phyloP scores from a whole-genome alignment of 768 basidiomycete species.

The Daedalea quercina region DNA sequence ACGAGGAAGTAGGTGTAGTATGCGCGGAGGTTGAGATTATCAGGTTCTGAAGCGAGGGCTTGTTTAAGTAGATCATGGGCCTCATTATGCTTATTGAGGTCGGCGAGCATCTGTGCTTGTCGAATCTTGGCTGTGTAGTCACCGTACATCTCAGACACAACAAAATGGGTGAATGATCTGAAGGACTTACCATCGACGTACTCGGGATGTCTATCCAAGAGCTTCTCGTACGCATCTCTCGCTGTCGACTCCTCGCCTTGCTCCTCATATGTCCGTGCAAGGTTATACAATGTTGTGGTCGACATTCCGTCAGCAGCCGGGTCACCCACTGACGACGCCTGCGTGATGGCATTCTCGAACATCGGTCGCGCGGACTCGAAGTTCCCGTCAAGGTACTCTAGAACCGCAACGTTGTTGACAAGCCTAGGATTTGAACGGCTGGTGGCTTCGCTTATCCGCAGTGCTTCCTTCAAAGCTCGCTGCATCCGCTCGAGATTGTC shows the following conservation, averaged over 20 bases:
- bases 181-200: constrained; percentile 80
- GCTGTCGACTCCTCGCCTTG: constrained; percentile 67
- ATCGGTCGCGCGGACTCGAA: constrained; percentile 47
- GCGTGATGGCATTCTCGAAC: constrained; percentile 72
- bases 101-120: constrained; percentile 73
- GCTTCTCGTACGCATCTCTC: constrained; percentile 80
- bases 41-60: constrained; percentile 68
- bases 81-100: constrained; percentile 64
- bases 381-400: constrained; percentile 66
- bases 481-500: constrained; percentile 70
- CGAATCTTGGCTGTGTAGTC: constrained; percentile 90
- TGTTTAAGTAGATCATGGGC: constrained; percentile 91
- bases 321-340: constrained; percentile 37
- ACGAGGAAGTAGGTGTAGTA: constrained; percentile 92
- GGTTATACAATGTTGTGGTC: constrained; percentile 84
- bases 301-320: constrained; percentile 62
- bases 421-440: constrained; percentile 55
- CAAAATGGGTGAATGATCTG: background rate
- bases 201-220: constrained; percentile 88
- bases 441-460: constrained; percentile 49
- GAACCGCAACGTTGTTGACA: constrained; percentile 73
- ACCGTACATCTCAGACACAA: background rate
- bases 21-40: constrained; percentile 83
- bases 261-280: constrained; percentile 89
- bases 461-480: constrained; percentile 68